Base-by-base conservation (phyloP, 2,329 filamentous ascomycete genomes). In the Beauveria sp. region DNA sequence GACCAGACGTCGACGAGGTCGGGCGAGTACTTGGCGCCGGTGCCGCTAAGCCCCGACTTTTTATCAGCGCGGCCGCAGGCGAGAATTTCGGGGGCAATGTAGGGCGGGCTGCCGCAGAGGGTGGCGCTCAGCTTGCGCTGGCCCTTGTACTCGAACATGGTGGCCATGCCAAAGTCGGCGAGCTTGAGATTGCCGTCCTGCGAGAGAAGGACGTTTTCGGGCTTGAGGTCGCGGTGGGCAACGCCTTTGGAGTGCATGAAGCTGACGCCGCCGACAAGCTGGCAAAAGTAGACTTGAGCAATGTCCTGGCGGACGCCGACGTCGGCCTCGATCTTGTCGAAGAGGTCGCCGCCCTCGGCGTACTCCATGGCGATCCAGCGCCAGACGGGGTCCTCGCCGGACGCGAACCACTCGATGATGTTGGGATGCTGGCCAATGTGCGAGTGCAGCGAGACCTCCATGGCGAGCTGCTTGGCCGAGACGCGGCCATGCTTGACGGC, bases 291-390 rank as follows among this genome's bases (percentile, higher is more conserved):
- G 64, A 97, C 86, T 72, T 99, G 96, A 40, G 95, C 93, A 71
- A 99, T 91, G 72, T 98, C 91, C 73, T 96, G 87, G 7, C 88
- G 85, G n/a, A 98, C 91, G 53, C 95, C 95, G 50, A 93, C 90
- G 73, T 99, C 95, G 20, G 95, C 93, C 77, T 99, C 96, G 68
- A 99, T 98, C 79, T 99, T 99, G 85, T 99, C 95, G 74, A 99
- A 99, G 8, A 99, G 81, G 72, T 99, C 95, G 12, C 95, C 95
- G 47, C 95, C 95, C 68, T 96, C 91, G 51, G 95, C 95, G 67
- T 91, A 88, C 75, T 99, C 95, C 92, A 99, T 97, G 45, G 93
- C 93, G 68, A 99, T 96, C 95, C 95, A 99, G 67, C 90, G 86
- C 93, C 95, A 99, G 20, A 87, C 77, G 0, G 81, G 70, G 72